phyloP scores from a whole-genome alignment of 306 rosid species.

The Vigna trinervia region DNA sequence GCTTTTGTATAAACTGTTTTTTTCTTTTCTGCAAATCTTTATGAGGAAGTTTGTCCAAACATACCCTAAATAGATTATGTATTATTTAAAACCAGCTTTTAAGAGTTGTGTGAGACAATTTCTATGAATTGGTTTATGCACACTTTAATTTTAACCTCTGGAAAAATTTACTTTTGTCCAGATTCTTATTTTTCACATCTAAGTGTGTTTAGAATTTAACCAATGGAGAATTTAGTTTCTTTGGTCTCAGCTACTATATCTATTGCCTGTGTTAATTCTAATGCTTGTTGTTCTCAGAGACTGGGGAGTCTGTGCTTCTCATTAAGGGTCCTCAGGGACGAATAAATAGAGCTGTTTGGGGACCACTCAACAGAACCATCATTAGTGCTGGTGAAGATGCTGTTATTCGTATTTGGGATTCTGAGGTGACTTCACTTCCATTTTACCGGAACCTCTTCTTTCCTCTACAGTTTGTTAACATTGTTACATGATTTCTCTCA shows the following conservation, averaged over 20 bases:
- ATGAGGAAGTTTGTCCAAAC: not conserved
- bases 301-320: constrained; percentile 70
- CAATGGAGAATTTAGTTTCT: not conserved
- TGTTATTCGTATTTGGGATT: constrained; percentile 84
- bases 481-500: not conserved
- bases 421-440: constrained; percentile 56
- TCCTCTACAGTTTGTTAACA: not conserved
- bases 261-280: not conserved
- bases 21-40: too few relatives aligned
- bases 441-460: not conserved
- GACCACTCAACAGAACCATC: constrained; percentile 79
- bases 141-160: too few relatives aligned
- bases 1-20: too few relatives aligned
- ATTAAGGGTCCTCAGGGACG: constrained; percentile 92
- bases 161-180: not conserved
- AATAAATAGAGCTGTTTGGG: constrained; percentile 95
- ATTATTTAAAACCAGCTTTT: not conserved
- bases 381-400: constrained; percentile 95
- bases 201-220: not conserved
- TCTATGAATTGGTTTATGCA: not conserved
- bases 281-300: constrained; percentile 56
- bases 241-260: not conserved
- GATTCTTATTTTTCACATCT: not conserved
- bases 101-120: not conserved
- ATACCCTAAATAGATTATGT: not conserved